Conservation (phyloP, 2,329 filamentous ascomycete species). For the Penicillium sp. region DNA sequence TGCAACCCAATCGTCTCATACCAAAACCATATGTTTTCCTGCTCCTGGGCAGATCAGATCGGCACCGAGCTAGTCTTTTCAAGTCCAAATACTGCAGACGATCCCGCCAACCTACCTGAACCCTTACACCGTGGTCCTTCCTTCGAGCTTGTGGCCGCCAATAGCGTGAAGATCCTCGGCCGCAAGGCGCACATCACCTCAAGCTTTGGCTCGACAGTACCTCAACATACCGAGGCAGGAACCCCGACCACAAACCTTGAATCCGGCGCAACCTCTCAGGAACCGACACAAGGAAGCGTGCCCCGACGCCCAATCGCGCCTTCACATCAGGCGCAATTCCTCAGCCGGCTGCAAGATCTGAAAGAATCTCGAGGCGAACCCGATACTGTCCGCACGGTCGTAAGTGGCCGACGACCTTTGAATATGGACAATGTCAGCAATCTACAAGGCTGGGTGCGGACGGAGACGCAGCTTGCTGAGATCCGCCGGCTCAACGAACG, state of each 20-base stretch:
- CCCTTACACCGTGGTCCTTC: constrained; percentile 42
- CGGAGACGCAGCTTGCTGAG: constrained; percentile 38
- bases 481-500: constrained; percentile 39
- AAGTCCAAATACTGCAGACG: constrained; percentile 38
- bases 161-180: constrained; percentile 69
- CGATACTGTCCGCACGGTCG: constrained; percentile 65
- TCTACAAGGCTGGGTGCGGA: constrained; percentile 38
- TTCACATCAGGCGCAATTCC: constrained; percentile 55
- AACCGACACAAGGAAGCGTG: not conserved
- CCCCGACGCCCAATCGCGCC: constrained; percentile 30
- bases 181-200: constrained; percentile 62
- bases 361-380: constrained; percentile 66
- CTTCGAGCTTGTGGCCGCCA: constrained; percentile 72
- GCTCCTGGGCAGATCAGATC: constrained; percentile 77
- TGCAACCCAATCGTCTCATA: constrained; percentile 77
- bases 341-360: constrained; percentile 65
- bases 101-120: constrained; percentile 36
- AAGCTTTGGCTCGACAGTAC: constrained; percentile 32
- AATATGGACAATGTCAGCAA: constrained; percentile 31
- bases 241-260: not conserved
- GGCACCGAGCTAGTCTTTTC: constrained; percentile 81
- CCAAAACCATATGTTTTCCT: constrained; percentile 74
- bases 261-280: constrained; percentile 1
- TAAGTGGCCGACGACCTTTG: constrained; percentile 44
- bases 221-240: not conserved